A percentile compares a stretch with the other conserved stretches of the same genome.
phyloP scores from a whole-genome alignment of 352 stramenopile species.

The Blastocystis sp. region DNA sequence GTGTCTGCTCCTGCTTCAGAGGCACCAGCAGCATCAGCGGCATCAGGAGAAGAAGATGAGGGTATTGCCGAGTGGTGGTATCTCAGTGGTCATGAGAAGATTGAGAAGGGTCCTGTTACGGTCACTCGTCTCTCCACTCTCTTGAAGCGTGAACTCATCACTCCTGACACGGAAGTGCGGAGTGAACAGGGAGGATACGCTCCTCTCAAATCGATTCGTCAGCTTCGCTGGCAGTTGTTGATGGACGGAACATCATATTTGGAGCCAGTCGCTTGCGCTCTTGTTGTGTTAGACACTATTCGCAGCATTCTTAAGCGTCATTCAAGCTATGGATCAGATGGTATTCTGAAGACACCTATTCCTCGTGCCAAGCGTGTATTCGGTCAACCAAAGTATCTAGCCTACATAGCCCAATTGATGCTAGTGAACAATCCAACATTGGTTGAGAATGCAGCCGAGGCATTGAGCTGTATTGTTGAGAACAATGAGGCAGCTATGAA shows the following conservation, averaged over 20 bases:
- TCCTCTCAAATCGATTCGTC: conserved; percentile 68
- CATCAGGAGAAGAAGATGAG: conserved; percentile 23
- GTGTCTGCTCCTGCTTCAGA: neutral
- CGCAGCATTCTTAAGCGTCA: conserved; percentile 68
- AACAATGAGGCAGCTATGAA: conserved; percentile 69
- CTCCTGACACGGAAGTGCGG: conserved; percentile 63
- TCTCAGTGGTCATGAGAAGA: conserved; percentile 58
- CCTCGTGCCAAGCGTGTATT: conserved; percentile 70
- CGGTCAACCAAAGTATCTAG: conserved; percentile 64
- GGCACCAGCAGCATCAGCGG: neutral
- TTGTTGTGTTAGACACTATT: conserved; percentile 68
- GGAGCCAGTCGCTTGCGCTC: conserved; percentile 65
- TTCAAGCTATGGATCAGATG: conserved; percentile 68
- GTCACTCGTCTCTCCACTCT: conserved; percentile 33
- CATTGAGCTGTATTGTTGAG: conserved; percentile 68
- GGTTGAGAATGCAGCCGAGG: conserved; percentile 67
- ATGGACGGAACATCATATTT: conserved; percentile 53
- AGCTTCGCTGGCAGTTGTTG: conserved; percentile 69
- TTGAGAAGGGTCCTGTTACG: conserved; percentile 64
- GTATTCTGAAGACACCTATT: conserved; percentile 71
- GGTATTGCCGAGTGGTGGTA: conserved; percentile 44
- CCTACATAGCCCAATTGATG: conserved; percentile 68
- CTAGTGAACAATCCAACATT: conserved; percentile 69
- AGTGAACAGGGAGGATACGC: conserved; percentile 71
- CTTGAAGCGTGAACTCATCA: conserved; percentile 52